Base-by-base conservation (phyloP, 108 stramenopile species). In the Mediolabrus comicus region DNA sequence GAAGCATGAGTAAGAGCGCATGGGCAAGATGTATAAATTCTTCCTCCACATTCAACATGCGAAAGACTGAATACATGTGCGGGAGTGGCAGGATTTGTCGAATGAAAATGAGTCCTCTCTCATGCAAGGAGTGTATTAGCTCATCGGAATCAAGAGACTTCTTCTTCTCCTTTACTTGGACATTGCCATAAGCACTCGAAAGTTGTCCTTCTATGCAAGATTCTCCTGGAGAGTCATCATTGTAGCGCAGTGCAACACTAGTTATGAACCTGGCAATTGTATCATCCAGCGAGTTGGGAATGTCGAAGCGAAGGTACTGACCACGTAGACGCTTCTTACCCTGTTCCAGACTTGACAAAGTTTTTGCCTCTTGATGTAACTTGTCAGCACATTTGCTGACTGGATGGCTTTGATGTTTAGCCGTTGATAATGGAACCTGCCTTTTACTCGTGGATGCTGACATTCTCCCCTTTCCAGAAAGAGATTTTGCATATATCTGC, bases 281-380 rank as follows among this genome's bases (percentile, higher is more conserved):
- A 32, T 72, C 71, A 29, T 72, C 71, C 16, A 72, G 38, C 29
- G 62, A 53, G 49, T 64, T 34, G 14, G 71, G 71, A 12, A 72
- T 72, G 36, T 72, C 71, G 14, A 64, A 72, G 22, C 35, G 62
- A 12, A 72, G 13, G 39, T 72, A 72, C 8, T 64, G 71, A 14
- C 71, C 71, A 14, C 55, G 54, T 6, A 63, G 53, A 13, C 71
- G 17, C 14, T 62, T 36, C 22, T 64, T 28, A 3, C 31, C 11
- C 58, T 33, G 62, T 10, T 64, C 28, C 14, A 64, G 12, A 7
- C 22, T 22, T 24, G 53, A 13, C 25, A 72, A 30, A 28, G 12
- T 32, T 38, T 31, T 57, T 43, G 28, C 71, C 28, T 72, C 61
- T 46, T 55, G 33, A 6, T 16, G 53, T 28, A 55, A 46, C n/a